These are phyloP conservation scores for Cladosporium colombiae DNA, from an alignment of 2,329 filamentous ascomycete genomes.

Conservation along the genomic window DNA sequence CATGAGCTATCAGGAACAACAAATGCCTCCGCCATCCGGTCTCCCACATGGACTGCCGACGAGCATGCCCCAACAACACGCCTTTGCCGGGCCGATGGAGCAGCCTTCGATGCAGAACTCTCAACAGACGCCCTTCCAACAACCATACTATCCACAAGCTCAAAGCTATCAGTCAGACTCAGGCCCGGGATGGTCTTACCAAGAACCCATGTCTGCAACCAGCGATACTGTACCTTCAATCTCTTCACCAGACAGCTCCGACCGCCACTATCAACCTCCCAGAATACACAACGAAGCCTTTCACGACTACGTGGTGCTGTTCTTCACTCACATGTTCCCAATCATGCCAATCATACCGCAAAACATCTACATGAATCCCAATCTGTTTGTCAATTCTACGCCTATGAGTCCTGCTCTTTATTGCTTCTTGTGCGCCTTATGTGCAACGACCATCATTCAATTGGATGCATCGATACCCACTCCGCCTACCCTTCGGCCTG, in stretches of 20 bases:
- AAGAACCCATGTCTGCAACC: conserved; percentile 24
- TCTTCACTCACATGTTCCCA: conserved; percentile 40
- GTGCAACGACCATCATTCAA: conserved; percentile 38
- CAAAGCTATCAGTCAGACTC: neutral
- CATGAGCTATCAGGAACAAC: conserved; percentile 12
- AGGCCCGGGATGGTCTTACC: conserved; percentile 21
- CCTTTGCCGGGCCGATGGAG: conserved; percentile 17
- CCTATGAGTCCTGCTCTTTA: conserved; percentile 35
- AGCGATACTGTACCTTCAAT: conserved; percentile 28
- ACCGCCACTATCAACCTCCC: conserved; percentile 22
- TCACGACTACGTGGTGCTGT: conserved; percentile 37
- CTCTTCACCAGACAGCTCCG: conserved; percentile 27
- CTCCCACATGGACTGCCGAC: conserved; percentile 23
- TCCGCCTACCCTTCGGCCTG: conserved; percentile 30
- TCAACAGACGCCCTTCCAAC: neutral
- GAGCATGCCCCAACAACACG: conserved; percentile 29
- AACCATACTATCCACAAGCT: neutral
- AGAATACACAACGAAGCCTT: conserved; percentile 34
- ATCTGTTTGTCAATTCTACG: conserved; percentile 29
- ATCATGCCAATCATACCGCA: conserved; percentile 41
- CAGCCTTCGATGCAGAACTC: conserved; percentile 20
- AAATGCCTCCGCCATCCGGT: conserved; percentile 10
- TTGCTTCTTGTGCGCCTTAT: conserved; percentile 37
- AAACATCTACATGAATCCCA: conserved; percentile 33
- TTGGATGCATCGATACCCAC: conserved; percentile 37